Evolutionary conservation across 2,329 filamentous ascomycete genomes (phyloP).

Genomic region (Ceratocystis eucalypticola): DNA sequence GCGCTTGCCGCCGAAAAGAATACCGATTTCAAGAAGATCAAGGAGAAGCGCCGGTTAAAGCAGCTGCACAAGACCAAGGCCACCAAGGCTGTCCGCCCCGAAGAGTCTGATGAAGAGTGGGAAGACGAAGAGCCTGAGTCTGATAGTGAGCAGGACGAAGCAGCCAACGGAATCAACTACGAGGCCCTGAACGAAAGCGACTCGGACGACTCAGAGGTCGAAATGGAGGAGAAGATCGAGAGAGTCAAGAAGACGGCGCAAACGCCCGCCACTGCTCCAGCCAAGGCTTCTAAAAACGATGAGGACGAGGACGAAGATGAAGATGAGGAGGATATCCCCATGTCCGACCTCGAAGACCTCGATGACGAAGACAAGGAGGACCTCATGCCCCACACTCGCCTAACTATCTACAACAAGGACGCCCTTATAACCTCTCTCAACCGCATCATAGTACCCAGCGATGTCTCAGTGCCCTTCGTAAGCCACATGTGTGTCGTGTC

Average conservation of each 20-base stretch:
- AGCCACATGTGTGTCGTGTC: conserved; percentile 68
- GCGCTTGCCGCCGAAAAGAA: conserved; percentile 43
- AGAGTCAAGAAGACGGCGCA: conserved; percentile 35
- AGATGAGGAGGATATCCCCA: conserved; percentile 74
- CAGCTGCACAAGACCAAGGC: conserved; percentile 30
- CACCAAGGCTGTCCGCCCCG: conserved; percentile 23
- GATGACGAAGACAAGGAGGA: conserved; percentile 73
- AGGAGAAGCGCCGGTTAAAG: conserved; percentile 37
- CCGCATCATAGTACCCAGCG: conserved; percentile 57
- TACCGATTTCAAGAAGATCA: conserved; percentile 38
- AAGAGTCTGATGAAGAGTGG: conserved; percentile 29
- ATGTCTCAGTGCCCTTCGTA: conserved; percentile 59
- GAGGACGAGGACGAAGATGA: conserved; percentile 51
- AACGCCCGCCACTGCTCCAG: conserved; percentile 19
- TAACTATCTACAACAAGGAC: conserved; percentile 93
- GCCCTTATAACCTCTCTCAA: conserved; percentile 69
- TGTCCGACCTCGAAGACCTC: conserved; percentile 71
- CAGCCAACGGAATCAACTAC: conserved; percentile 31
- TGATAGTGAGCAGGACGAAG: conserved; percentile 23
- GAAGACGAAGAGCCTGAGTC: conserved; percentile 25
- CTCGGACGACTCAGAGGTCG: conserved; percentile 55
- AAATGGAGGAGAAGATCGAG: conserved; percentile 59
- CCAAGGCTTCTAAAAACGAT: conserved; percentile 26
- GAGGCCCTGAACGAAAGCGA: conserved; percentile 48
- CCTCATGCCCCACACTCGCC: conserved; percentile 75